Percentiles rank a stretch among this genome's conserved stretches.
phyloP scores from a whole-genome alignment of 2,329 filamentous ascomycete genomes.

The Epichloe elymi region DNA sequence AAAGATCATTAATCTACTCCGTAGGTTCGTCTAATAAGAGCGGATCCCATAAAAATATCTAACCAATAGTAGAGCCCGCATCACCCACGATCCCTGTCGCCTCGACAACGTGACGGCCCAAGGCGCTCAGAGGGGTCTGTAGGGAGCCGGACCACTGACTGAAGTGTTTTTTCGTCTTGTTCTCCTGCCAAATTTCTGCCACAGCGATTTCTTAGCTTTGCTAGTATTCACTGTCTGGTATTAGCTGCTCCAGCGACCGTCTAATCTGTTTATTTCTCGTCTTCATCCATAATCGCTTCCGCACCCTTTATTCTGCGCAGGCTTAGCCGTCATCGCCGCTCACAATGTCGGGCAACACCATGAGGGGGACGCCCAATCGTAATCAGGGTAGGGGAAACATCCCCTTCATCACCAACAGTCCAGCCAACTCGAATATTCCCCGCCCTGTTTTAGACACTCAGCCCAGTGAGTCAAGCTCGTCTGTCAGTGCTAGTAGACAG shows the following conservation, averaged over 20 bases:
- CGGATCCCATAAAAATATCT: neutral
- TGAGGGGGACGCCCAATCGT: constrained; percentile 57
- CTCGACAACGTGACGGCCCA: constrained; percentile 7
- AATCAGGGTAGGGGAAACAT: constrained; percentile 43
- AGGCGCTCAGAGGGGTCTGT: neutral
- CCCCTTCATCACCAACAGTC: constrained; percentile 48
- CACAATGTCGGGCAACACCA: constrained; percentile 46
- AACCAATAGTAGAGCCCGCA: neutral
- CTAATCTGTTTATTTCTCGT: neutral
- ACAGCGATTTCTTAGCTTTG: neutral
- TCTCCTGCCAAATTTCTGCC: neutral
- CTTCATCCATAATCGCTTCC: neutral
- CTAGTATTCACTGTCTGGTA: neutral
- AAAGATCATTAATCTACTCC: too few species aligned
- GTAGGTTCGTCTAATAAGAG: neutral
- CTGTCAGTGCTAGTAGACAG: constrained; percentile 83
- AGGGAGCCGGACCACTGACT: constrained; percentile 1
- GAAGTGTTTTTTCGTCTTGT: neutral
- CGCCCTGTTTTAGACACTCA: constrained; percentile 55
- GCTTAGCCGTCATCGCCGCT: neutral
- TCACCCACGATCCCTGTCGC: constrained; percentile 2
- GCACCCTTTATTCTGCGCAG: neutral
- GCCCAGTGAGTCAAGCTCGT: constrained; percentile 48
- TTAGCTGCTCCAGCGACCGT: neutral
- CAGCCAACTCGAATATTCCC: constrained; percentile 51